Base-by-base conservation (phyloP, 345 rosid species). In the Pistacia atlantica region DNA sequence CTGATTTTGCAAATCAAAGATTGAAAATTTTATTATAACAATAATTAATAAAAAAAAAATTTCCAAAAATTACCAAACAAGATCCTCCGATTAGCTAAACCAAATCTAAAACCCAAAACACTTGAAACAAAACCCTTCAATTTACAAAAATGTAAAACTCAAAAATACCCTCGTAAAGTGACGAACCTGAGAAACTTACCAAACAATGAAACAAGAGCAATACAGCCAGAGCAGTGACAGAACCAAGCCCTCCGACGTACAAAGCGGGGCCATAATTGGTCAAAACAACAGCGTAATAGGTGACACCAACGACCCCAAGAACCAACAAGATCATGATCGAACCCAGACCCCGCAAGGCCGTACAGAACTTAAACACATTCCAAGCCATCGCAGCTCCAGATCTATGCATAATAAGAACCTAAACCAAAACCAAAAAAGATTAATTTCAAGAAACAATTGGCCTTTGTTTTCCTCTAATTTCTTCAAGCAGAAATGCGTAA, bases 361-460 rank as follows among this genome's bases (percentile, higher is more conserved):
- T 94, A 77, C 99, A 96, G 79, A 96, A 94, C 78, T 86, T 92
- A 90, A 96, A 96, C 68, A 96, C 98, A 86, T 96, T 94, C 99
- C 99, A 96, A 38, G 99, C 99, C 99, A 96, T 96, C 69, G 89
- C 76, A 75, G 88, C 90, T 52, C 98, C 97, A 82, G 99, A 93
- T 93, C 97, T 93, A 81, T 92, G 97, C 99, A 93, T 95, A 20
- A 74, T 56, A 25, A 25, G 22, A 59, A 28, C 63, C 58, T 49
- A n/a, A 38, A 3, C 63, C 58, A 51, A n/a, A 31, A 3, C 12
- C 46, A 0, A 25, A 25, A 64, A 63, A 42, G 11, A 35, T 38
- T 11, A 49, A n/a, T 7, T 25, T 10, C 10, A 8, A 51, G 20
- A 38, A 69, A 52, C 13, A 51, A 42, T 10, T 71, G 4, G 2